Percentiles rank a stretch among this genome's conserved stretches.
Evolutionary conservation across 176 grass and related monocot genomes (phyloP).

Genomic region (Zoysia pacifica): DNA sequence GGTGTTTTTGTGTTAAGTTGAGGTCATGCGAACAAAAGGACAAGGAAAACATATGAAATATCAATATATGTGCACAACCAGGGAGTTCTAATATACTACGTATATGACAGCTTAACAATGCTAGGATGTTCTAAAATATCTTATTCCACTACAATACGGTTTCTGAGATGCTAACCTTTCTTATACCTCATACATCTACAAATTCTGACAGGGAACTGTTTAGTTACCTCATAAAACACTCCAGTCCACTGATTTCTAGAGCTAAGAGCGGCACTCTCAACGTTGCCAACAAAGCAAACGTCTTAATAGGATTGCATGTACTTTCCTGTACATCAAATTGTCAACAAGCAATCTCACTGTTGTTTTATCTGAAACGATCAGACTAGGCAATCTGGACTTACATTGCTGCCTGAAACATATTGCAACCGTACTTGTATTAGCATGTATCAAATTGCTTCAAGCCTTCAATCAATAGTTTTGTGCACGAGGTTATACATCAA

Average conservation of each 20-base stretch:
- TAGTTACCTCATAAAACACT: slow-evolving; percentile 34
- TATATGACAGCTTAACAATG: not conserved
- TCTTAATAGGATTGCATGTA: not conserved
- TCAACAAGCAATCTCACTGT: not conserved
- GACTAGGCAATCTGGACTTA: not conserved
- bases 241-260: slow-evolving; percentile 28
- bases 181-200: not conserved
- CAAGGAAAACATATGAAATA: not conserved
- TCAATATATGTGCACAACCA: not conserved
- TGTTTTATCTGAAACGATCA: slow-evolving; percentile 12
- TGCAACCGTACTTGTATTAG: slow-evolving; percentile 25
- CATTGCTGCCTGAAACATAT: slow-evolving; percentile 1
- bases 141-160: not conserved
- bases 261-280: not conserved
- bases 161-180: not conserved
- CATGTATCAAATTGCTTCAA: not conserved
- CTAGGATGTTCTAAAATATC: not conserved
- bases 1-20: too few relatives aligned
- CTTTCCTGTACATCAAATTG: slow-evolving; percentile 18
- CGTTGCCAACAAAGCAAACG: not conserved
- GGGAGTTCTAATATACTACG: not conserved
- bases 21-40: not conserved
- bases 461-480: not conserved
- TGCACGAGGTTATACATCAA: slow-evolving; percentile 39
- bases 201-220: slow-evolving; percentile 27